A percentile compares a stretch with the other conserved stretches of the same genome.
Conservation (phyloP, 257 asterid species). For the Vinca minor region DNA sequence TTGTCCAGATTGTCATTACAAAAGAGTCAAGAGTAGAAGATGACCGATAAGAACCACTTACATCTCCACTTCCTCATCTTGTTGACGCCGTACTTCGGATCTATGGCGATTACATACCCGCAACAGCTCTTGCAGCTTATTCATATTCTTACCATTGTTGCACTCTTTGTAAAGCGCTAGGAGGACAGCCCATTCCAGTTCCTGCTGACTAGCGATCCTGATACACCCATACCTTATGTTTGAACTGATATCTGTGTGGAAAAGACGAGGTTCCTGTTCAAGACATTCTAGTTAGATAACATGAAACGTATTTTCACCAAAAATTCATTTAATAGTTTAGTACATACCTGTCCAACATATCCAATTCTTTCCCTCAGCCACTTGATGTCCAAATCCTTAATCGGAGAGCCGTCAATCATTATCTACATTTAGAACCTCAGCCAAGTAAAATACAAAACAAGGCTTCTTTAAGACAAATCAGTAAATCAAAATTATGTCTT, state of each 20-base stretch:
- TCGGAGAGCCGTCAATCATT: slow-evolving; percentile 61
- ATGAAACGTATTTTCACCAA: slow-evolving; percentile 10
- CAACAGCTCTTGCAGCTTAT: slow-evolving; percentile 69
- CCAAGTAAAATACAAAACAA: slow-evolving; percentile 6
- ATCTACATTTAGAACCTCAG: slow-evolving; percentile 40
- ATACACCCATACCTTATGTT: slow-evolving; percentile 86
- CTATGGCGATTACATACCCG: slow-evolving; percentile 64
- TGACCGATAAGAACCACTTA: slow-evolving; percentile 33
- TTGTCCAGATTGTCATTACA: too few relatives aligned
- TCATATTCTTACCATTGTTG: slow-evolving; percentile 78
- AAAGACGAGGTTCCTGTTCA: slow-evolving; percentile 80
- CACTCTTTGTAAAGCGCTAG: too few relatives aligned
- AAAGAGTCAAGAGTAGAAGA: slow-evolving; percentile 1
- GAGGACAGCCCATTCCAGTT: slow-evolving; percentile 86
- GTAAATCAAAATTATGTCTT: not conserved
- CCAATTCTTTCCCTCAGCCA: slow-evolving; percentile 85
- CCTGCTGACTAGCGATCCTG: slow-evolving; percentile 50
- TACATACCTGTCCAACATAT: slow-evolving; percentile 90
- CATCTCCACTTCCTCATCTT: slow-evolving; percentile 94
- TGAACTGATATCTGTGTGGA: slow-evolving; percentile 74
- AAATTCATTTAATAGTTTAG: slow-evolving; percentile 1
- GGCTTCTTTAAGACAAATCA: not conserved
- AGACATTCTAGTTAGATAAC: slow-evolving; percentile 4
- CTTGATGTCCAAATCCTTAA: slow-evolving; percentile 55
- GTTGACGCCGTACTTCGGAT: slow-evolving; percentile 58